phyloP scores from a whole-genome alignment of 1,284 basidiomycete genomes.

The Rugosomyces carneus region DNA sequence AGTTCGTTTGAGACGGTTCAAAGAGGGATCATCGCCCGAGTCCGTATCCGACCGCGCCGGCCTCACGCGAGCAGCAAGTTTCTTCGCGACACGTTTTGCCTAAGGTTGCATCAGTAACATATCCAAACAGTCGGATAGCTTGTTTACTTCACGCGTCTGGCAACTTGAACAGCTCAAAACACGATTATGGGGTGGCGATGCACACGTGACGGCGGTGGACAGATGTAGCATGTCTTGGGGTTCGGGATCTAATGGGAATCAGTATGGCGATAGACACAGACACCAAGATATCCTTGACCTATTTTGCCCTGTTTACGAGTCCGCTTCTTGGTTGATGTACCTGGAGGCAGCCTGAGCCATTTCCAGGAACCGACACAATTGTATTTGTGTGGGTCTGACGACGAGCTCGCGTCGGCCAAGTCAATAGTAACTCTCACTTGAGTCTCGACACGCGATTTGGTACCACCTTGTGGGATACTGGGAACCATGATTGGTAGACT shows the following conservation, averaged over 20 bases:
- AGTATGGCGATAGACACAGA: conserved; percentile 10
- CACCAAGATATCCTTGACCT: conserved; percentile 34
- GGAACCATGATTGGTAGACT: conserved; percentile 78
- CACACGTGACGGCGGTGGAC: conserved; percentile 61
- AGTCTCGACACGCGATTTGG: conserved; percentile 93
- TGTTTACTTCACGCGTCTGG: conserved; percentile 70
- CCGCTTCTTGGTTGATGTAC: conserved; percentile 77
- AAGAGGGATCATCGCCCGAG: conserved; percentile 45
- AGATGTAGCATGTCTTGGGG: conserved; percentile 70
- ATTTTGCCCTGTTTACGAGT: conserved; percentile 84
- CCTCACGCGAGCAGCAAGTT: conserved; percentile 73
- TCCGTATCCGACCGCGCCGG: conserved; percentile 77
- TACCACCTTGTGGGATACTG: conserved; percentile 76
- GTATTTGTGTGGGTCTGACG: conserved; percentile 57
- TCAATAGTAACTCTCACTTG: conserved; percentile 81
- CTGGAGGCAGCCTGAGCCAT: conserved; percentile 72
- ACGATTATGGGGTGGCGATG: conserved; percentile 70
- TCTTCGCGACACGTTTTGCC: conserved; percentile 85
- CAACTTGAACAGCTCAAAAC: conserved; percentile 83
- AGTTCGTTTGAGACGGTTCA: conserved; percentile 36
- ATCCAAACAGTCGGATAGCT: conserved; percentile 3
- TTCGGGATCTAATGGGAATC: conserved; percentile 52
- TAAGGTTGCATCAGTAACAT: conserved; percentile 25
- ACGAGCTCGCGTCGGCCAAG: conserved; percentile 60
- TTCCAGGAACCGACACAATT: conserved; percentile 79